Percentiles rank a stretch among this genome's conserved stretches.
These are phyloP conservation scores for Hypoxylon sp. DNA, from an alignment of 2,329 filamentous ascomycete genomes.

Conservation along the genomic window DNA sequence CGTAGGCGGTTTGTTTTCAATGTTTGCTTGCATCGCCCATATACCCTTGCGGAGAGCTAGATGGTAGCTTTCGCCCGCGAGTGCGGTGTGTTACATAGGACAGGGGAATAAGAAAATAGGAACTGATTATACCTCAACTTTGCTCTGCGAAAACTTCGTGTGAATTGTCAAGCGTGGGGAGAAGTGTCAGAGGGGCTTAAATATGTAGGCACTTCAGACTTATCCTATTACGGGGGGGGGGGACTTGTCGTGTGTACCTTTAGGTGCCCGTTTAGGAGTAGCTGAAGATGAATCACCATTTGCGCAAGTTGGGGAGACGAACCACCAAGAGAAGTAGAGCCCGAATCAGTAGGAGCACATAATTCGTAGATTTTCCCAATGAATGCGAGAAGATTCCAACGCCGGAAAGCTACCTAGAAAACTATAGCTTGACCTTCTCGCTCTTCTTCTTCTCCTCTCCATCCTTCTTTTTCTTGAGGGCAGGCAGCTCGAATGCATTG, in stretches of 20 bases:
- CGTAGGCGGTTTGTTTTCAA: slow-evolving; percentile 38
- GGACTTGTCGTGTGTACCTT: background rate
- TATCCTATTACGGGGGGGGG: background rate
- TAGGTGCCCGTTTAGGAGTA: background rate
- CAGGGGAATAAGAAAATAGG: slow-evolving; percentile 4
- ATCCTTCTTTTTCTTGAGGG: slow-evolving; percentile 73
- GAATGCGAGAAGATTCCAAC: background rate
- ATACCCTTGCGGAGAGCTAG: slow-evolving; percentile 45
- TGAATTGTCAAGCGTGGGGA: background rate
- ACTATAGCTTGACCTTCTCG: slow-evolving; percentile 1
- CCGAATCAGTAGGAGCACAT: background rate
- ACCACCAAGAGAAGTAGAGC: background rate
- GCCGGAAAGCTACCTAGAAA: background rate
- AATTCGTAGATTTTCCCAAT: background rate
- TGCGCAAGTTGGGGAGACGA: background rate
- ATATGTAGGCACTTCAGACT: background rate
- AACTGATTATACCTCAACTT: background rate
- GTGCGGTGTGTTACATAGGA: slow-evolving; percentile 24
- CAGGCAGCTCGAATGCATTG: slow-evolving; percentile 74
- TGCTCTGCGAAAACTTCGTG: background rate
- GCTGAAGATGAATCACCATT: background rate
- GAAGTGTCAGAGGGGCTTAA: background rate
- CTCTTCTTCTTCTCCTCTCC: slow-evolving; percentile 45
- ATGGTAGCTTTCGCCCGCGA: slow-evolving; percentile 21
- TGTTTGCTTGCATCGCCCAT: slow-evolving; percentile 41